A percentile compares a stretch with the other conserved stretches of the same genome.
Conservation (phyloP, 2,329 filamentous ascomycete genomes). For the Herpotrichia juniperi region DNA sequence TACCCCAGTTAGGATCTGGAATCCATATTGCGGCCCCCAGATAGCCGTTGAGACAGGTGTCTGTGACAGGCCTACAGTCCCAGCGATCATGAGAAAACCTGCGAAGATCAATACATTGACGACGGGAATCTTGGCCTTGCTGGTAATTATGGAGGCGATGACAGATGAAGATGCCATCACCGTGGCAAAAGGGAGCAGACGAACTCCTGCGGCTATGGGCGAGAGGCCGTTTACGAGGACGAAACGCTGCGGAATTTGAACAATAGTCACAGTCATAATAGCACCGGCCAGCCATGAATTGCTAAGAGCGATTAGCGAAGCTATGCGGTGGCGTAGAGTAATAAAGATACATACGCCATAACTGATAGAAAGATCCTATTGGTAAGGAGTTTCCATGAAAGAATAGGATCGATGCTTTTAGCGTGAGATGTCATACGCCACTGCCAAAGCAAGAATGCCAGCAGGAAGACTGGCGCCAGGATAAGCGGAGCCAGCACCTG, state of each 20-base stretch:
- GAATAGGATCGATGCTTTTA: neutral
- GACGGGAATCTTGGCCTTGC: constrained; percentile 4
- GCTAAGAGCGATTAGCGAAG: neutral
- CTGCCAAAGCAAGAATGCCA: constrained; percentile 1
- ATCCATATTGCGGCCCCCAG: constrained; percentile 2
- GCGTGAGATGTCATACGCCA: neutral
- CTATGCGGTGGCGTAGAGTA: neutral
- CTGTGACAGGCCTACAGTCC: constrained; percentile 1
- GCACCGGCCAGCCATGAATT: neutral
- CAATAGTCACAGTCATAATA: neutral
- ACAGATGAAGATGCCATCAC: constrained; percentile 1
- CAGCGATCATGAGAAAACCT: constrained; percentile 3
- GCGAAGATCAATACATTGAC: constrained; percentile 4
- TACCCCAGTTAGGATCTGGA: constrained; percentile 2
- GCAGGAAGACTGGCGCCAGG: neutral
- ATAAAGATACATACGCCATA: neutral
- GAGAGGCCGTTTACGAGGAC: neutral
- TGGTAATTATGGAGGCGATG: neutral
- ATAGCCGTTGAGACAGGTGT: neutral
- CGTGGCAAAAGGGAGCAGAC: constrained; percentile 5
- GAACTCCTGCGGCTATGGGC: constrained; percentile 1
- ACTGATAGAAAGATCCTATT: neutral
- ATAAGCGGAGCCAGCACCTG: neutral
- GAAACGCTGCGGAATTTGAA: neutral
- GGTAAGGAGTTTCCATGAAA: neutral